Conservation (phyloP, 352 stramenopile genomes). For the Pythium pectinolyticum region DNA sequence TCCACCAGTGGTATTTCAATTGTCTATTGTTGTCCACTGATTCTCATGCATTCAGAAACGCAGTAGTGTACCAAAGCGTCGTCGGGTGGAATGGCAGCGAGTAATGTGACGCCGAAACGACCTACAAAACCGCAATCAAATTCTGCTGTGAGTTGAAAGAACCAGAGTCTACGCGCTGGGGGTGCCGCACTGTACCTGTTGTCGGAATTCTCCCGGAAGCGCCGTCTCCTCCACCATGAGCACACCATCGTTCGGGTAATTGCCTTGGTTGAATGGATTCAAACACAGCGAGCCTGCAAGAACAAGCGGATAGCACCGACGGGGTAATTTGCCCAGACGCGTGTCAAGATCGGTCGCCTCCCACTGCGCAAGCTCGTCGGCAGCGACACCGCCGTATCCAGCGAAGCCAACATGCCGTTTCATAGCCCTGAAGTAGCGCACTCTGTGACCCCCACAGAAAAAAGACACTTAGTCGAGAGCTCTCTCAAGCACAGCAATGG, state of each 20-base stretch:
- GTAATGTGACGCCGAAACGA: constrained; percentile 55
- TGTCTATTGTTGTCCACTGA: no score
- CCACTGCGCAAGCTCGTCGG: constrained; percentile 54
- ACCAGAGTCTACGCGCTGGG: no score
- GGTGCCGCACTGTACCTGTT: no score
- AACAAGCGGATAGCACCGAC: constrained; percentile 58
- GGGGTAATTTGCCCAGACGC: constrained; percentile 65
- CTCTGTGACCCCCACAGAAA: constrained; percentile 35
- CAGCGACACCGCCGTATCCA: constrained; percentile 59
- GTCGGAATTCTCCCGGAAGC: constrained; percentile 68
- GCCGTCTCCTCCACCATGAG: constrained; percentile 66
- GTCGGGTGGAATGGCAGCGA: constrained; percentile 54
- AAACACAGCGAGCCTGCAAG: constrained; percentile 64
- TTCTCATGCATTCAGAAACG: constrained; percentile 50
- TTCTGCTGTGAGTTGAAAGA: no score
- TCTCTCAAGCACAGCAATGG: no score
- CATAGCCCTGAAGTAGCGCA: constrained; percentile 61
- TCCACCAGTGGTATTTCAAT: no score
- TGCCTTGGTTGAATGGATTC: constrained; percentile 74
- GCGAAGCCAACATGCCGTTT: constrained; percentile 53
- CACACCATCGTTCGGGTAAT: constrained; percentile 70
- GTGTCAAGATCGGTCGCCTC: constrained; percentile 41
- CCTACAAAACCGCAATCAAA: no score
- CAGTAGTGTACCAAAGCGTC: constrained; percentile 42
- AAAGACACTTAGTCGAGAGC: no score